Percentiles rank a stretch among this genome's conserved stretches.
These are phyloP conservation scores for Escovopsis weberi DNA, from an alignment of 2,329 filamentous ascomycete genomes.

Conservation along the genomic window DNA sequence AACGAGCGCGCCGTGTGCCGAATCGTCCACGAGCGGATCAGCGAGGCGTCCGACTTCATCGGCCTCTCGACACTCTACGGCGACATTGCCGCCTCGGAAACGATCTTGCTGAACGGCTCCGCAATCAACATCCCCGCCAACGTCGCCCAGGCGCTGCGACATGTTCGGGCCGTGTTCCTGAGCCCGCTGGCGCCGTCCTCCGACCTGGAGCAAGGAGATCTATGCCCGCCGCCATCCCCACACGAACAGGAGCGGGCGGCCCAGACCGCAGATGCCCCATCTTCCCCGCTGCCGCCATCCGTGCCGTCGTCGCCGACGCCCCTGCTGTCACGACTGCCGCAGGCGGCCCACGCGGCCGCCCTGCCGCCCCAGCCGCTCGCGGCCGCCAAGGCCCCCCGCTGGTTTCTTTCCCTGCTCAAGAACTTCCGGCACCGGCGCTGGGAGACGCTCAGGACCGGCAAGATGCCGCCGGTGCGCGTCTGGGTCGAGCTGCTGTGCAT, in stretches of 20 bases:
- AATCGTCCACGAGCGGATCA: slow-evolving; percentile 16
- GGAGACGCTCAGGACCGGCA: slow-evolving; percentile 2
- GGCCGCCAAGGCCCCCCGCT: slow-evolving; percentile 8
- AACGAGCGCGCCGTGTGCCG: slow-evolving; percentile 19
- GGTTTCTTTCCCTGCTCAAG: slow-evolving; percentile 9
- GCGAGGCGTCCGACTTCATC: slow-evolving; percentile 13
- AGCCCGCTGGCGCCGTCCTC: slow-evolving; percentile 7
- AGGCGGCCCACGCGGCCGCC: slow-evolving; percentile 1
- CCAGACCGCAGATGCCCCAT: too few species aligned
- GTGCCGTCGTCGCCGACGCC: slow-evolving; percentile 7
- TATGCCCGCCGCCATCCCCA: too few species aligned
- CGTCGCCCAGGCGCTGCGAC: slow-evolving; percentile 16
- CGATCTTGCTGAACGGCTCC: slow-evolving; percentile 15
- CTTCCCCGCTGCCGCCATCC: too few species aligned
- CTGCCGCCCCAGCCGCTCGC: not conserved
- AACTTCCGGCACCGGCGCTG: slow-evolving; percentile 6
- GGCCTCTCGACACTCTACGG: slow-evolving; percentile 18
- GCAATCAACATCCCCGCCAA: slow-evolving; percentile 14
- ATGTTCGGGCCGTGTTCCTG: slow-evolving; percentile 20
- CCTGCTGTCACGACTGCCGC: too few species aligned
- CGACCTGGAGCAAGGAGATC: not conserved
- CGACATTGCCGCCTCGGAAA: slow-evolving; percentile 15
- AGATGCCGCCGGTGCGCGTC: slow-evolving; percentile 11
- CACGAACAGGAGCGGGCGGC: too few species aligned
- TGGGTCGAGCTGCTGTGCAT: slow-evolving; percentile 19